Evolutionary conservation across 352 stramenopile species (phyloP).

Genomic region (Phytophthora quininea): DNA sequence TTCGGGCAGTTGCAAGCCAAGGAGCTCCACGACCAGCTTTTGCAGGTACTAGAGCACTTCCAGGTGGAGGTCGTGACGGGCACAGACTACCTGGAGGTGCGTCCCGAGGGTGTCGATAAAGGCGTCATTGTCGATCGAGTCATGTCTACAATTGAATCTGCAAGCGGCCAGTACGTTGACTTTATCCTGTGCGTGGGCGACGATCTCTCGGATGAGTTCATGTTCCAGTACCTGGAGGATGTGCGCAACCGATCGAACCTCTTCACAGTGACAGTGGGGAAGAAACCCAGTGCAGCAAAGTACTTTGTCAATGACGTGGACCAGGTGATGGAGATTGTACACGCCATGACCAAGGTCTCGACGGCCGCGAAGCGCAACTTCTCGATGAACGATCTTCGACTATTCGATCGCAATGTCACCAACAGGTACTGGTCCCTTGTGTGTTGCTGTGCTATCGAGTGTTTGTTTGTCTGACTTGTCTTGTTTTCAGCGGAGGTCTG

Average conservation of each 20-base stretch:
- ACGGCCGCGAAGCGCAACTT: slow-evolving; percentile 85
- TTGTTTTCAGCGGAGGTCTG: slow-evolving; percentile 29
- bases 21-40: slow-evolving; percentile 98
- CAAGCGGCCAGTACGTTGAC: slow-evolving; percentile 86
- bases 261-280: slow-evolving; percentile 98
- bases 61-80: slow-evolving; percentile 94
- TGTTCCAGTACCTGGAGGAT: slow-evolving; percentile 93
- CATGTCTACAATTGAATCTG: slow-evolving; percentile 90
- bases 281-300: slow-evolving; percentile 97
- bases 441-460: slow-evolving; percentile 5
- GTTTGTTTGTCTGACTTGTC: slow-evolving; percentile 5
- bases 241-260: slow-evolving; percentile 66
- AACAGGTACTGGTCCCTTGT: slow-evolving; percentile 42
- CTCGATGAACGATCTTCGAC: slow-evolving; percentile 83
- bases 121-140: slow-evolving; percentile 97
- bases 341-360: slow-evolving; percentile 86
- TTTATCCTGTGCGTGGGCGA: slow-evolving; percentile 98
- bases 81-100: slow-evolving; percentile 93
- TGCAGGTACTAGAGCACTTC: slow-evolving; percentile 95
- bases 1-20: slow-evolving; percentile 99
- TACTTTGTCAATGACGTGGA: slow-evolving; percentile 98
- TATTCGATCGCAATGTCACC: slow-evolving; percentile 64
- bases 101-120: slow-evolving; percentile 98
- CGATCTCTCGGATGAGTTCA: slow-evolving; percentile 98
- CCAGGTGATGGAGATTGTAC: slow-evolving; percentile 95